phyloP scores from a whole-genome alignment of 371 early-diverging fungal genomes.

The Blyttiomyces sp. region DNA sequence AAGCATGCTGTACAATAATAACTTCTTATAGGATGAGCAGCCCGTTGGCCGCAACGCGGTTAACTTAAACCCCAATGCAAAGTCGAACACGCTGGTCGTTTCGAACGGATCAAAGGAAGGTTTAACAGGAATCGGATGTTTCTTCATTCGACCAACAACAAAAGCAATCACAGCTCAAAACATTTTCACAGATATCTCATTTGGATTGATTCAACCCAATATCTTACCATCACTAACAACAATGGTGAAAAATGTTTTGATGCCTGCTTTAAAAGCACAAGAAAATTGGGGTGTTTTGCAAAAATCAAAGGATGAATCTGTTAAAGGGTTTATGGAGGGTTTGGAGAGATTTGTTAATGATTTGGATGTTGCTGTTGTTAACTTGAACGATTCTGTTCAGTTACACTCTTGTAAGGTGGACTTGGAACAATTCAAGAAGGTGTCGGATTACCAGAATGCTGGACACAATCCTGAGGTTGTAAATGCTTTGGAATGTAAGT shows the following conservation, averaged over 20 bases:
- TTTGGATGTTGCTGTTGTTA: constrained; percentile 58
- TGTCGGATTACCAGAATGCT: constrained; percentile 51
- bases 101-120: constrained; percentile 45
- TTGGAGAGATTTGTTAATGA: constrained; percentile 53
- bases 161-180: constrained; percentile 53
- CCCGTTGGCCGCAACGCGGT: constrained; percentile 3
- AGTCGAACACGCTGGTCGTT: constrained; percentile 41
- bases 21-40: constrained; percentile 13
- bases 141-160: constrained; percentile 46
- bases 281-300: constrained; percentile 59
- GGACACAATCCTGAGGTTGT: constrained; percentile 55
- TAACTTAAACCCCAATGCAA: constrained; percentile 8
- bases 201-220: constrained; percentile 44
- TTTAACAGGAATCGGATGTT: constrained; percentile 49
- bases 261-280: constrained; percentile 56
- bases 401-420: constrained; percentile 48
- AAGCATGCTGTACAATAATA: background rate
- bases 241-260: constrained; percentile 54
- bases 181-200: constrained; percentile 47
- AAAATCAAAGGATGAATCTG: constrained; percentile 41
- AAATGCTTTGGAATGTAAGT: constrained; percentile 48
- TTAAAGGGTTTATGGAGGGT: constrained; percentile 49
- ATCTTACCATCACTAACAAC: constrained; percentile 52
- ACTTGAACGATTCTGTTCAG: constrained; percentile 53
- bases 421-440: constrained; percentile 48